phyloP scores from a whole-genome alignment of 345 rosid species.

The Eutrema heterophyllum region DNA sequence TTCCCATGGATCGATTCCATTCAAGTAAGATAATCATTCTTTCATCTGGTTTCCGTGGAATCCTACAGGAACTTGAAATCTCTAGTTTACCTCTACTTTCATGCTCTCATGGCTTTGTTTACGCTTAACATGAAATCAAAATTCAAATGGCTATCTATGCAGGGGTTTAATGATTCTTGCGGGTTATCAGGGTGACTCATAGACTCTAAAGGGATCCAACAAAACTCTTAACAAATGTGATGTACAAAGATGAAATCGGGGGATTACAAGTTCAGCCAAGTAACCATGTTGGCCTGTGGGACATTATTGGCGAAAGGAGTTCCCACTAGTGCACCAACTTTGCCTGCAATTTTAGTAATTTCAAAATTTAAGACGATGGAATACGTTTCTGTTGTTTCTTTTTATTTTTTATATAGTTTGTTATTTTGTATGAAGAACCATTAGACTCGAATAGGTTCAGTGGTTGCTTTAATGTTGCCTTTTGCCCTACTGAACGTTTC shows the following conservation, averaged over 20 bases:
- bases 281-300: neutral
- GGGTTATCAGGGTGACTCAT: neutral
- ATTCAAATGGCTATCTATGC: neutral
- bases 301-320: neutral
- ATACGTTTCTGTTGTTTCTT: constrained; percentile 10
- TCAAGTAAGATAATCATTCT: constrained; percentile 55
- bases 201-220: neutral
- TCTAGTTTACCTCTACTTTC: neutral
- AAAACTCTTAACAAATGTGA: neutral
- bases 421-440: too few relatives aligned
- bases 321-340: neutral
- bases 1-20: constrained; percentile 61
- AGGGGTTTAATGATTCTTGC: constrained; percentile 20
- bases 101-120: too few relatives aligned
- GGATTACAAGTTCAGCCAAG: neutral
- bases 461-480: too few relatives aligned
- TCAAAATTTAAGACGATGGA: neutral
- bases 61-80: too few relatives aligned
- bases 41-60: too few relatives aligned
- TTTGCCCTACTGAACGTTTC: too few relatives aligned
- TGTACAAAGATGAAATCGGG: constrained; percentile 8
- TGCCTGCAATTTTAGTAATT: neutral
- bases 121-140: neutral
- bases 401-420: neutral
- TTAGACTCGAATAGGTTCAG: too few relatives aligned